These are phyloP conservation scores for Xylaria sp. DNA, from an alignment of 2,329 filamentous ascomycete species.

Conservation along the genomic window DNA sequence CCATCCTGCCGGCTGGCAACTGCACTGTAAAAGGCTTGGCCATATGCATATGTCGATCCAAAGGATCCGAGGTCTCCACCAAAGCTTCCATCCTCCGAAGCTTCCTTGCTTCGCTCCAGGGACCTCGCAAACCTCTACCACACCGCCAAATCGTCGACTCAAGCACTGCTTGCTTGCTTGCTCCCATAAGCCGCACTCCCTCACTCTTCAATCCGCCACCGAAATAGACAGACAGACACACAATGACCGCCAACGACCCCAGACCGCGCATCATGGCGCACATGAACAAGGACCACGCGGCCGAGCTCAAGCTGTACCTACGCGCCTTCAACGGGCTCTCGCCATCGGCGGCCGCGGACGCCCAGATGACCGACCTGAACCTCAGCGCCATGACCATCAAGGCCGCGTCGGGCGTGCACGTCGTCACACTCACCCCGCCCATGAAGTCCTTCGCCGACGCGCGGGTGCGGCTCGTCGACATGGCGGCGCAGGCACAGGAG, in stretches of 20 bases:
- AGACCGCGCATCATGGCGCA: constrained; percentile 77
- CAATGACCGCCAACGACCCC: constrained; percentile 53
- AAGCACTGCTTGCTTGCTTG: neutral
- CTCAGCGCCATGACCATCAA: constrained; percentile 71
- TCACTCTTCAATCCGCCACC: neutral
- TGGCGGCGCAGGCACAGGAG: constrained; percentile 68
- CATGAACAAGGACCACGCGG: constrained; percentile 86
- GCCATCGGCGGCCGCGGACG: constrained; percentile 63
- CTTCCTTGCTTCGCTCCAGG: neutral
- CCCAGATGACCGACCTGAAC: constrained; percentile 73
- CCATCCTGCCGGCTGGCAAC: too few relatives aligned
- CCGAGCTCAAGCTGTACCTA: constrained; percentile 81
- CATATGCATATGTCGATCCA: neutral
- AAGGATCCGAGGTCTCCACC: too few relatives aligned
- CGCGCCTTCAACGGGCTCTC: constrained; percentile 74
- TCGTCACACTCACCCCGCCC: constrained; percentile 75
- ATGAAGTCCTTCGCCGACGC: constrained; percentile 75
- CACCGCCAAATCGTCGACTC: neutral
- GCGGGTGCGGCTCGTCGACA: constrained; percentile 76
- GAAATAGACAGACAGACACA: neutral
- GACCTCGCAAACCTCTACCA: neutral
- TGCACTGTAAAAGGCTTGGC: neutral
- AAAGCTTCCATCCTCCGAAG: neutral
- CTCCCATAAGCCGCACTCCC: neutral
- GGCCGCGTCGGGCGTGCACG: constrained; percentile 60